These are phyloP conservation scores for Striga asiatica DNA, from an alignment of 257 asterid species.

Conservation along the genomic window DNA sequence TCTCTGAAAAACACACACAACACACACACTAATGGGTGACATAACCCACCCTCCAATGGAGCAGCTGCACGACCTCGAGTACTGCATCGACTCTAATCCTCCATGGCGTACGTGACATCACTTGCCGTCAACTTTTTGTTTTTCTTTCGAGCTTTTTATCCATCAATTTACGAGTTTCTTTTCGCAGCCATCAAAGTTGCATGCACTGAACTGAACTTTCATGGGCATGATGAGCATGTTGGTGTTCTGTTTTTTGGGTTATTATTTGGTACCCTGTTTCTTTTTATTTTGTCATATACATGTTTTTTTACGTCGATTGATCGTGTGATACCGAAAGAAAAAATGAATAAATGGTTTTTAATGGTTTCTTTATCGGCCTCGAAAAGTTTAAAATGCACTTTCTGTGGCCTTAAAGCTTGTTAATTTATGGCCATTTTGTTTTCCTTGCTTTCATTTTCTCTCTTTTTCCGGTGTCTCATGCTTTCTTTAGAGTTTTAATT, in stretches of 20 bases:
- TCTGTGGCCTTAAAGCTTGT: neutral
- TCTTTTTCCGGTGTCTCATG: neutral
- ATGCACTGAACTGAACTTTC: neutral
- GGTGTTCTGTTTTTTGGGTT: neutral
- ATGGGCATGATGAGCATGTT: neutral
- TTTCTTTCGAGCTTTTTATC: too few species aligned
- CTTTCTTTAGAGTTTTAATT: neutral
- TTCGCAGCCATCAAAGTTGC: too few species aligned
- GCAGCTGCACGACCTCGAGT: conserved; percentile 88
- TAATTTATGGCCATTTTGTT: too few species aligned
- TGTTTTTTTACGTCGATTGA: neutral
- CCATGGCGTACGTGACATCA: conserved; percentile 64
- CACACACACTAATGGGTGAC: conserved; percentile 40
- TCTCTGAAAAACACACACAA: neutral
- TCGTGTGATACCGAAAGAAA: neutral
- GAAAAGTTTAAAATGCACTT: neutral
- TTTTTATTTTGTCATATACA: neutral
- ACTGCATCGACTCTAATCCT: conserved; percentile 93
- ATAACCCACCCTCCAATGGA: conserved; percentile 87
- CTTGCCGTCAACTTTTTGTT: neutral
- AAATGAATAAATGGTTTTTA: neutral
- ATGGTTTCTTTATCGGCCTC: neutral
- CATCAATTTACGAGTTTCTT: too few species aligned
- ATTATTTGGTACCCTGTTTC: neutral
- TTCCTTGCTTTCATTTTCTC: neutral